A percentile compares a stretch with the other conserved stretches of the same genome.
These are phyloP conservation scores for Panicum miliaceum DNA, from an alignment of 176 grass and related monocot species.

Conservation along the genomic window DNA sequence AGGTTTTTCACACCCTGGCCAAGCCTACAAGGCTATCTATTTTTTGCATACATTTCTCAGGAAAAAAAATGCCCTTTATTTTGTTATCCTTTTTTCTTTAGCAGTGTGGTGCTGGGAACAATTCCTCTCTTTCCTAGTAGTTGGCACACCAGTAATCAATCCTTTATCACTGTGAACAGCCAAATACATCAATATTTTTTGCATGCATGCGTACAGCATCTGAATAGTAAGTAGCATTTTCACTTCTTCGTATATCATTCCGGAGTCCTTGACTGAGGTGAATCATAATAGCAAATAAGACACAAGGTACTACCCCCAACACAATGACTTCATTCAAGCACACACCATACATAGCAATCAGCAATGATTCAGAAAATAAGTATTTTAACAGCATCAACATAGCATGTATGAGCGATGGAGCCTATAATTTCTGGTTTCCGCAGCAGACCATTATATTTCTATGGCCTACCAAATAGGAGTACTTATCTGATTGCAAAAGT, in stretches of 20 bases:
- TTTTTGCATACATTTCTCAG: not conserved
- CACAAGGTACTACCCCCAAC: not conserved
- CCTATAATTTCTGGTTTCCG: not conserved
- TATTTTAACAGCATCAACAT: not conserved
- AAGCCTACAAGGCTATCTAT: not conserved
- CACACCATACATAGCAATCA: constrained; percentile 24
- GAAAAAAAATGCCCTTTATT: not conserved
- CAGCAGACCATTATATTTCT: not conserved
- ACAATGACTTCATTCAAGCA: not conserved
- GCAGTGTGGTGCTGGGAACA: not conserved
- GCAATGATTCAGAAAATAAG: constrained; percentile 9
- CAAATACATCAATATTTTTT: not conserved
- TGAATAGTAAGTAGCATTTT: constrained; percentile 13
- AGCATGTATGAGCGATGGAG: not conserved
- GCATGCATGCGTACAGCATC: constrained; percentile 1
- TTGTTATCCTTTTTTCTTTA: not conserved
- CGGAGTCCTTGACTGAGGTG: not conserved
- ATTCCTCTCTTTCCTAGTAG: not conserved
- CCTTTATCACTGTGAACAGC: not conserved
- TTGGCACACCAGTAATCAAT: not conserved
- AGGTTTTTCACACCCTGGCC: not conserved
- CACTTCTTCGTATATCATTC: not conserved
- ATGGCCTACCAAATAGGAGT: not conserved
- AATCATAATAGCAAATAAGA: not conserved
- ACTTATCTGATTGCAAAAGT: not conserved